phyloP scores from a whole-genome alignment of 2,329 filamentous ascomycete genomes.

The Triangularia setosa region DNA sequence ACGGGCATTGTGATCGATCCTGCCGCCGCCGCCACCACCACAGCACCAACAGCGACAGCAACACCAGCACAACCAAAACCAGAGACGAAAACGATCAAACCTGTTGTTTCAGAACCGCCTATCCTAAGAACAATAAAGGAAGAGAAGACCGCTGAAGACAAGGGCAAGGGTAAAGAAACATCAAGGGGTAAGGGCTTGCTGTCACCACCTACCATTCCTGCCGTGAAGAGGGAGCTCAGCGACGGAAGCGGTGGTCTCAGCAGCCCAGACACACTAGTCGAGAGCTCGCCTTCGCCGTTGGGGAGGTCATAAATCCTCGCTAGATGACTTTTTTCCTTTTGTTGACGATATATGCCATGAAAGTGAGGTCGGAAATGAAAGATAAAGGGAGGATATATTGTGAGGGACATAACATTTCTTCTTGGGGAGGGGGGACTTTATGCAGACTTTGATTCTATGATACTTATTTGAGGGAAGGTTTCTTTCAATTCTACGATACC shows the following conservation, averaged over 20 bases:
- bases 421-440: background rate
- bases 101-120: background rate
- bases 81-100: background rate
- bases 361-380: too few relatives aligned
- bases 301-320: constrained; percentile 4
- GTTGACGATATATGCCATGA: too few relatives aligned
- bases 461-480: background rate
- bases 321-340: background rate
- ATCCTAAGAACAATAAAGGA: background rate
- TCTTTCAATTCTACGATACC: background rate
- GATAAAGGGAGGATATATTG: too few relatives aligned
- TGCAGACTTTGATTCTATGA: background rate
- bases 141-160: background rate
- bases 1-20: background rate
- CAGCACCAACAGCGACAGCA: background rate
- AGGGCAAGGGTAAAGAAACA: constrained; percentile 12
- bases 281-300: constrained; percentile 17
- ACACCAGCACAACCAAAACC: background rate
- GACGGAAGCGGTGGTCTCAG: constrained; percentile 17
- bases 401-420: background rate
- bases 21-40: background rate
- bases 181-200: constrained; percentile 6
- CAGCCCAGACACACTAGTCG: constrained; percentile 29
- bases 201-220: background rate
- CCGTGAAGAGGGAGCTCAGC: background rate